These are phyloP conservation scores for Tephrocybe sp. DNA, from an alignment of 768 basidiomycete species.

Conservation along the genomic window DNA sequence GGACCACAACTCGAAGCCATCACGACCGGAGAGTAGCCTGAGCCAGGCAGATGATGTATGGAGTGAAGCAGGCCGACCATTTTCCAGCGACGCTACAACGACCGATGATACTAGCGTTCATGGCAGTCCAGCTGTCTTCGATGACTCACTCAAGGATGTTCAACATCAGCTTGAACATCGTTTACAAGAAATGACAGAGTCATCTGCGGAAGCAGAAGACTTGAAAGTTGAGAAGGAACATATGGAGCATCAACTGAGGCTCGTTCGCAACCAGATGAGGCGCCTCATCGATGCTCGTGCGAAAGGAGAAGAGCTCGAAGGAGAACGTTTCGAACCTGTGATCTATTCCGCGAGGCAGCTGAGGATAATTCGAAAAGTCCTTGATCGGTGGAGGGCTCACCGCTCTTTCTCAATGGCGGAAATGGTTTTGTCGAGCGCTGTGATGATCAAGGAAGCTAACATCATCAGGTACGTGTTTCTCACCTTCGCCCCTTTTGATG, in stretches of 20 bases:
- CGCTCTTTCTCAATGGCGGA: constrained; percentile 93
- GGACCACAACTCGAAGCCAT: constrained; percentile 66
- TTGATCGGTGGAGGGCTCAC: constrained; percentile 85
- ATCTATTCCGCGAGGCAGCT: constrained; percentile 84
- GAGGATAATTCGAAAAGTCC: constrained; percentile 75
- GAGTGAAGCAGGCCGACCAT: constrained; percentile 85
- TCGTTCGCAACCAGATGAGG: constrained; percentile 82
- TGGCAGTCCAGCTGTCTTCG: constrained; percentile 61
- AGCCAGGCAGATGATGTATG: constrained; percentile 86
- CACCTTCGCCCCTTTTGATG: not conserved
- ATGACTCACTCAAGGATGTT: constrained; percentile 65
- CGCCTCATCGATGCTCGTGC: constrained; percentile 75
- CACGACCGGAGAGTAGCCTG: constrained; percentile 88
- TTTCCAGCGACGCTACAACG: constrained; percentile 65
- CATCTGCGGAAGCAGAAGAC: constrained; percentile 74
- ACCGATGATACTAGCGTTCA: constrained; percentile 87
- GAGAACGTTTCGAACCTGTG: constrained; percentile 71
- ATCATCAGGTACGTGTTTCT: constrained; percentile 65
- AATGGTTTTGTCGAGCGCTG: constrained; percentile 78
- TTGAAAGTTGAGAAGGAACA: constrained; percentile 89
- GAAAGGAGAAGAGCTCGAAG: constrained; percentile 72
- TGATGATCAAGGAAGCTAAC: constrained; percentile 91
- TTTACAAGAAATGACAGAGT: constrained; percentile 55
- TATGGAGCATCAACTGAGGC: constrained; percentile 84
- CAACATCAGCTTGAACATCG: constrained; percentile 77